A percentile compares a stretch with the other conserved stretches of the same genome.
Evolutionary conservation across 768 basidiomycete species (phyloP).

Genomic region (Epithele typhae): DNA sequence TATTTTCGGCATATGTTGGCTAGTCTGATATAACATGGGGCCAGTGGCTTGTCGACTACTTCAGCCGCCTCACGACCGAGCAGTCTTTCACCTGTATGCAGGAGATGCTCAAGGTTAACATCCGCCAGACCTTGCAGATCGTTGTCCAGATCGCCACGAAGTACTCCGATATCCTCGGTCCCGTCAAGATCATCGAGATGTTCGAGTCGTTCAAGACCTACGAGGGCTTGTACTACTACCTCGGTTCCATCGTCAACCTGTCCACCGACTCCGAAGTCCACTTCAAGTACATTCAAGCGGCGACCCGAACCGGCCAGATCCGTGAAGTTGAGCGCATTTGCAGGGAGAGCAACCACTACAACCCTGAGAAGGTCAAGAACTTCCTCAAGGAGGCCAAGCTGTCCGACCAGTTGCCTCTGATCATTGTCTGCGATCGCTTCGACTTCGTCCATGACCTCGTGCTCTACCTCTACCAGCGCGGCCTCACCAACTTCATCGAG

Average conservation of each 20-base stretch:
- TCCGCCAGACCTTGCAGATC: conserved; percentile 94
- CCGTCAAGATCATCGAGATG: conserved; percentile 97
- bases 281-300: conserved; percentile 99
- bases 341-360: conserved; percentile 95
- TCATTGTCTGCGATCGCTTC: conserved; percentile 99
- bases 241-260: conserved; percentile 96
- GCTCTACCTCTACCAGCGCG: conserved; percentile 97
- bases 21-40: conserved; percentile 6
- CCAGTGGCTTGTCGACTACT: conserved; percentile 96
- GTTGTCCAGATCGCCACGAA: conserved; percentile 98
- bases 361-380: conserved; percentile 99
- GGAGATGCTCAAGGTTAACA: conserved; percentile 96
- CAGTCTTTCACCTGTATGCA: conserved; percentile 95
- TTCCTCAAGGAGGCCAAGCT: conserved; percentile 99
- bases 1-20: background rate
- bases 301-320: conserved; percentile 96
- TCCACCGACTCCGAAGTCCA: conserved; percentile 95
- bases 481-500: conserved; percentile 95
- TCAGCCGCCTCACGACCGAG: conserved; percentile 94
- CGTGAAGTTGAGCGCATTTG: conserved; percentile 99
- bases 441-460: conserved; percentile 99
- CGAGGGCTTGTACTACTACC: conserved; percentile 98
- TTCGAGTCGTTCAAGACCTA: conserved; percentile 98
- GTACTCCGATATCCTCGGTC: conserved; percentile 96
- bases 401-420: conserved; percentile 92